Evolutionary conservation across 345 rosid genomes (phyloP).

Genomic region (thale cress (Arabidopsis thaliana)): TAIR10.1 NC_003075.7:17660001-17660500

Average conservation of each 20-base stretch:
- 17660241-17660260: constrained; percentile 84
- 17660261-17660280: constrained; percentile 78
- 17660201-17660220: constrained; percentile 66
- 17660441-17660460: constrained; percentile 76
- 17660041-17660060: constrained; percentile 41
- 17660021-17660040: constrained; percentile 79
- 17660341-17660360: constrained; percentile 91
- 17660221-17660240: constrained; percentile 83
- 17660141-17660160: constrained; percentile 74
- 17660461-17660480: constrained; percentile 93
- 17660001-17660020: constrained; percentile 78
- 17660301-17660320: constrained; percentile 72
- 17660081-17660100: constrained; percentile 66
- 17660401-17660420: constrained; percentile 71
- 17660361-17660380: constrained; percentile 72
- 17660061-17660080: constrained; percentile 73
- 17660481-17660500: constrained; percentile 76
- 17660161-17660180: constrained; percentile 68
- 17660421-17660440: constrained; percentile 86
- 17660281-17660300: constrained; percentile 91
- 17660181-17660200: constrained; percentile 70
- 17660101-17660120: constrained; percentile 92
- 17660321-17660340: constrained; percentile 61
- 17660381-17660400: constrained; percentile 78
- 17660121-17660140: constrained; percentile 93